phyloP scores from a whole-genome alignment of 306 rosid species.

The cucumber (Cucumis sativus) region DNA sequence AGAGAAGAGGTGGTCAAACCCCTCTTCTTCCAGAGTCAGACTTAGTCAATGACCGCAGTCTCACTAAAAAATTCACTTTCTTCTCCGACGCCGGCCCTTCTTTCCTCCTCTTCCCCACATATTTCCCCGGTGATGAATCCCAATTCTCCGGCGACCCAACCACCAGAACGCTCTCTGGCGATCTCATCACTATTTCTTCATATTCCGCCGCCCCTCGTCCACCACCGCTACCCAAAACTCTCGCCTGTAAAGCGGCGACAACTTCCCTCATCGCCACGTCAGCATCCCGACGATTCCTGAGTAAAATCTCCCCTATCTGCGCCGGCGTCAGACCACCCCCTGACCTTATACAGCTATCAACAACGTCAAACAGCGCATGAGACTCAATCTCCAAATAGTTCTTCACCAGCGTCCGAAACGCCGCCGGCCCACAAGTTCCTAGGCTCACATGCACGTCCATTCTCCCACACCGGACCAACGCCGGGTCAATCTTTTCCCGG shows the following conservation, averaged over 20 bases:
- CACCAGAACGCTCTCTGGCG: slow-evolving; percentile 69
- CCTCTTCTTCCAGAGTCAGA: slow-evolving; percentile 50
- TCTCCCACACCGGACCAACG: slow-evolving; percentile 65
- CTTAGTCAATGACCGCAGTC: slow-evolving; percentile 75
- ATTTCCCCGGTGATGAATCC: slow-evolving; percentile 30
- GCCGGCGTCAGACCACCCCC: slow-evolving; percentile 86
- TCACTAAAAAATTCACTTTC: slow-evolving; percentile 58
- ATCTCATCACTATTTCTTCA: slow-evolving; percentile 29
- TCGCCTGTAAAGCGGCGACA: slow-evolving; percentile 44
- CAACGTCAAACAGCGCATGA: slow-evolving; percentile 43
- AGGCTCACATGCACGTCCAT: slow-evolving; percentile 86
- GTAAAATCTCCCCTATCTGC: slow-evolving; percentile 59
- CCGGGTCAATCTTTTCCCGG: slow-evolving; percentile 65
- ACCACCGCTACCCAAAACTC: slow-evolving; percentile 22
- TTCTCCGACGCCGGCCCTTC: slow-evolving; percentile 29
- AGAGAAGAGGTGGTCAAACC: background rate
- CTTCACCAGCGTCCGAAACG: slow-evolving; percentile 39
- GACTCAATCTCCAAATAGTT: slow-evolving; percentile 51
- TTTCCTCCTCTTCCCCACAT: slow-evolving; percentile 35
- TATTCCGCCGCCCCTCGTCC: slow-evolving; percentile 11
- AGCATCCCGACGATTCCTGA: slow-evolving; percentile 43
- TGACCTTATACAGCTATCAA: slow-evolving; percentile 41
- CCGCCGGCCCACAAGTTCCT: slow-evolving; percentile 63
- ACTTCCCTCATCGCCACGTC: slow-evolving; percentile 67
- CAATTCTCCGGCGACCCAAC: slow-evolving; percentile 77